Conservation (phyloP, 345 rosid genomes). For the Lumnitzera racemosa region DNA sequence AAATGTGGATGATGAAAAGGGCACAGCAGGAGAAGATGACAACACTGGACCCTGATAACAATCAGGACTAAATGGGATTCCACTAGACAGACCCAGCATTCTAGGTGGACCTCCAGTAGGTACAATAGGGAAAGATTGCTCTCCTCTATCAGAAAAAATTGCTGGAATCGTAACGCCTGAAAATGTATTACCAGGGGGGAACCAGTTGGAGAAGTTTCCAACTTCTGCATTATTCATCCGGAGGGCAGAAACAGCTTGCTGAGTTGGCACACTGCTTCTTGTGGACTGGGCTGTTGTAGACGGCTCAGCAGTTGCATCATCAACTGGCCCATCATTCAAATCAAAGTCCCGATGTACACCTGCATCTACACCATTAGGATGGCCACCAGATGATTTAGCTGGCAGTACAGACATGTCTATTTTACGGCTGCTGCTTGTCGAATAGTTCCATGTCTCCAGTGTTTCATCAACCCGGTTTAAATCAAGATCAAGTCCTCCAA, state of each 20-base stretch:
- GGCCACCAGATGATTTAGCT: slow-evolving; percentile 24
- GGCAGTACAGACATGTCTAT: slow-evolving; percentile 29
- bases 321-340: slow-evolving; percentile 80
- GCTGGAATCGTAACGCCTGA: slow-evolving; percentile 55
- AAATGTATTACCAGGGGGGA: slow-evolving; percentile 45
- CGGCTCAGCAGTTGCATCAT: slow-evolving; percentile 48
- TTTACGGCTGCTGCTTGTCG: slow-evolving; percentile 28
- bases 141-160: slow-evolving; percentile 57
- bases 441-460: slow-evolving; percentile 32
- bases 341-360: slow-evolving; percentile 61
- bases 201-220: slow-evolving; percentile 62
- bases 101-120: slow-evolving; percentile 55
- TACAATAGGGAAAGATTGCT: slow-evolving; percentile 52
- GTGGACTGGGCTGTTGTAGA: slow-evolving; percentile 31
- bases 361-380: slow-evolving; percentile 24
- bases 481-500: slow-evolving; percentile 82
- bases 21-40: slow-evolving; percentile 67
- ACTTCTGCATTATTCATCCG: slow-evolving; percentile 39
- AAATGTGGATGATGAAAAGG: slow-evolving; percentile 55
- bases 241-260: slow-evolving; percentile 42
- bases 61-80: slow-evolving; percentile 55
- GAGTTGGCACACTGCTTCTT: slow-evolving; percentile 39
- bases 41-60: slow-evolving; percentile 58
- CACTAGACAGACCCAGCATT: slow-evolving; percentile 47
- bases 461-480: slow-evolving; percentile 66